Conservation (phyloP, 2,329 filamentous ascomycete species). For the Fusarium veterinarium region DNA sequence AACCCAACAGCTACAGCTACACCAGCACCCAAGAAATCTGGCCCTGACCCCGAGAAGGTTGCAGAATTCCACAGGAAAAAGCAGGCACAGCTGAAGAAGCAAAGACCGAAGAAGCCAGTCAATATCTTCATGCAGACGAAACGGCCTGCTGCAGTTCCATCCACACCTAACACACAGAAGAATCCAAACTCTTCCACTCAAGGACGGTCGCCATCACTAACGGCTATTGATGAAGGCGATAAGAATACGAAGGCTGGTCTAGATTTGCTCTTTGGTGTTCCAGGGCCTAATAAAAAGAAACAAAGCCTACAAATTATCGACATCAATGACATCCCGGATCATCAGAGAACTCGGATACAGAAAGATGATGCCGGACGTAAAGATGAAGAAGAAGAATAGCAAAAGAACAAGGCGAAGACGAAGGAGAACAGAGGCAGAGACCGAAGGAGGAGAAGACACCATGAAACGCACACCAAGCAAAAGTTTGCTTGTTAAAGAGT, state of each 20-base stretch:
- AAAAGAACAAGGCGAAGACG: neutral
- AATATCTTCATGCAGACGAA: conserved; percentile 2
- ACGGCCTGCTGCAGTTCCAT: neutral
- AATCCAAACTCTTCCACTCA: neutral
- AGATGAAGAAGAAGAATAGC: neutral
- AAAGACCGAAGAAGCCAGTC: neutral
- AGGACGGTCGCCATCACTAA: neutral
- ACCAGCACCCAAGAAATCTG: neutral
- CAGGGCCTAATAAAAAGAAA: neutral
- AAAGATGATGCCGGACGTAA: neutral
- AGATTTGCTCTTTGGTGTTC: neutral
- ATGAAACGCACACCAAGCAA: neutral
- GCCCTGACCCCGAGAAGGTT: neutral
- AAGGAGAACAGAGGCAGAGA: neutral
- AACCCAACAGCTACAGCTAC: neutral
- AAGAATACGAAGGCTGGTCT: neutral
- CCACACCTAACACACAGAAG: neutral
- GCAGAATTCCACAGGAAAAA: neutral
- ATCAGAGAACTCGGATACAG: conserved; percentile 1
- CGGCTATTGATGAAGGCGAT: neutral
- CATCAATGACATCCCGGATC: neutral
- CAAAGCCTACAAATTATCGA: neutral
- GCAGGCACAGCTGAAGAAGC: neutral
- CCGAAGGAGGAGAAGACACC: neutral
- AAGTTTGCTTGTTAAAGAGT: neutral